phyloP scores from a whole-genome alignment of 2,329 filamentous ascomycete genomes.

The Pseudophaeomoniella oleicola region DNA sequence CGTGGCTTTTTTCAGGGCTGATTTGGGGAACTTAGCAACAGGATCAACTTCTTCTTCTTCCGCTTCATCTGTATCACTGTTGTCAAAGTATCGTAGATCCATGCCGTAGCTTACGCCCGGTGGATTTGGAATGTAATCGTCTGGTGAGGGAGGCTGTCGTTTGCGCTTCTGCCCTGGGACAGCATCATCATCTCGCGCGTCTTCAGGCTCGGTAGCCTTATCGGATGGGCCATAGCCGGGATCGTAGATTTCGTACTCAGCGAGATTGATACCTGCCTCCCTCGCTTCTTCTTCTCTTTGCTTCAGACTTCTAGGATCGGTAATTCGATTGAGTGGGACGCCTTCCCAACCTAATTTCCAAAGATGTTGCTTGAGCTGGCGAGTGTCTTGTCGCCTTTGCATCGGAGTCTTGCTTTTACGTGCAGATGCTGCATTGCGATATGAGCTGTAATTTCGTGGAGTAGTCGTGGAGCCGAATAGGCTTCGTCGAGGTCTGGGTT shows the following conservation, averaged over 20 bases:
- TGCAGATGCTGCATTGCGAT: not conserved
- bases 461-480: not conserved
- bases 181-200: not conserved
- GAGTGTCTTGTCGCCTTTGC: not conserved
- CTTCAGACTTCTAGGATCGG: not conserved
- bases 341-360: not conserved
- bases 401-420: not conserved
- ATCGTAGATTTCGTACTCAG: not conserved
- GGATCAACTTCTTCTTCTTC: not conserved
- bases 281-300: not conserved
- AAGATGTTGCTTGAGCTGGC: not conserved
- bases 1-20: not conserved
- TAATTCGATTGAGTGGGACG: not conserved
- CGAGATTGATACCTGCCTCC: not conserved
- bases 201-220: not conserved
- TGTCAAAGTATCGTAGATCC: not conserved
- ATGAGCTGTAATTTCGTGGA: not conserved
- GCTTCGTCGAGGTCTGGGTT: not conserved
- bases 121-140: not conserved
- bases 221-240: not conserved
- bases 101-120: not conserved
- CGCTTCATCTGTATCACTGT: not conserved
- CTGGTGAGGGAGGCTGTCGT: not conserved
- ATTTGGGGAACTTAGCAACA: not conserved
- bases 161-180: not conserved